Conservation (phyloP, 176 grass and related monocot species). For the Chrysopogon serrulatus region DNA sequence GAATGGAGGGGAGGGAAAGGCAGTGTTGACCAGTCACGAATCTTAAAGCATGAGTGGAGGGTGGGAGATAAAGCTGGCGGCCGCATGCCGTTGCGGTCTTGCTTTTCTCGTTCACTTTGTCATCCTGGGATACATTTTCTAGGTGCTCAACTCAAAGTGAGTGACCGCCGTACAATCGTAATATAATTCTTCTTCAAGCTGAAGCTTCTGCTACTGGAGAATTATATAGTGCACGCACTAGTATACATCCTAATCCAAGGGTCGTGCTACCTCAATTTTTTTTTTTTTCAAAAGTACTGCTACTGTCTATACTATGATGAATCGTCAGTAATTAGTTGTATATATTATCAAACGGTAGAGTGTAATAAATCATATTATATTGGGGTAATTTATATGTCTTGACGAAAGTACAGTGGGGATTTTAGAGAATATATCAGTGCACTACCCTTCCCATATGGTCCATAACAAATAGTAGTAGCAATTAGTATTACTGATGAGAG, state of each 20-base stretch:
- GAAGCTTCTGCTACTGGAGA: not conserved
- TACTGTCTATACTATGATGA: not conserved
- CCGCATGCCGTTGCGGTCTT: no score
- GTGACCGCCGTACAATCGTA: not conserved
- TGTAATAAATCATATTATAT: not conserved
- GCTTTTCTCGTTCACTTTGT: not conserved
- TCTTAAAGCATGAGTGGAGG: no score
- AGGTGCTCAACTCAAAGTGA: not conserved
- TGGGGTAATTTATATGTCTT: not conserved
- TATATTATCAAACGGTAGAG: not conserved
- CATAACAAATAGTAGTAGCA: not conserved
- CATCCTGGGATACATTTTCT: not conserved
- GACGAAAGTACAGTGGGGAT: not conserved
- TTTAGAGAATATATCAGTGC: not conserved
- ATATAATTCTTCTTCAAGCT: not conserved
- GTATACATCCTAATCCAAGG: not conserved
- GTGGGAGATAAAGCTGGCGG: no score
- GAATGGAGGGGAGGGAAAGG: no score
- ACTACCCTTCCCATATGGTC: not conserved
- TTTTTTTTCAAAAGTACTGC: not conserved
- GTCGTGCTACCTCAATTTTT: not conserved
- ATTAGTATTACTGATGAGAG: not conserved
- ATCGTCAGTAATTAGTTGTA: not conserved
- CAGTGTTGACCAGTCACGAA: no score
- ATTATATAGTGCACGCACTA: not conserved